Base-by-base conservation (phyloP, 2,329 filamentous ascomycete genomes). In the Hymenoscyphus infarciens region DNA sequence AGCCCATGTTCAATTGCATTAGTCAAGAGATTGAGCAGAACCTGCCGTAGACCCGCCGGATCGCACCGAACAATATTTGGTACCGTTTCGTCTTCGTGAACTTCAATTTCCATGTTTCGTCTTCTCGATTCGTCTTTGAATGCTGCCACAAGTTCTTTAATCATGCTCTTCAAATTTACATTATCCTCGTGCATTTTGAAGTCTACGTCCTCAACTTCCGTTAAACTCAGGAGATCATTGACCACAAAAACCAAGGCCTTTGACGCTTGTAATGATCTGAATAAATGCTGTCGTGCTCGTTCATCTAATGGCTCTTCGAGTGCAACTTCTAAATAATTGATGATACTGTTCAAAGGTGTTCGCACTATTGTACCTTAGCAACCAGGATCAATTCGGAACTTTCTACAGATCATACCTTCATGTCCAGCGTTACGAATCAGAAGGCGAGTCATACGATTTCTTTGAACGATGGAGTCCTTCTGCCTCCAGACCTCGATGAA, bases 161-260 rank as follows among this genome's bases (percentile, higher is more conserved):
- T 49, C 56, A 67, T 60, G 11, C 33, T 31, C 52, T 39, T 67
- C 27, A 68, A 56, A 42, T 68, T 61, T 1, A 68, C 58, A 38
- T 67, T 64, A 27, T 68, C 65, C 29, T 67, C 67, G 16, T 67
- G 62, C 27, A 60, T 57, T 49, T 67, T 42, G 25, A 66, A 63
- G 15, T 65, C 61, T 6, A 62, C 54, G 8, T 92, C 89, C 73
- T 96, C 92, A 0, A 89, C 89, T 73, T 95, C 93, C 1, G 92
- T 96, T 27, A 96, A 78, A 70, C 96, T 92, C 1, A 96, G 79
- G 1, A 96, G 80, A 72, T 96, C 92, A 67, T 96, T 96, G 76
- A 96, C 96, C 10, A 96, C 91, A 72, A 95, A 96, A 5, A 96
- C 93, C 27, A 96, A 78, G 0, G 91, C 95, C 71, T 96, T 96